Evolutionary conservation across 2,329 filamentous ascomycete genomes (phyloP).

Genomic region (Xylaria sp.): DNA sequence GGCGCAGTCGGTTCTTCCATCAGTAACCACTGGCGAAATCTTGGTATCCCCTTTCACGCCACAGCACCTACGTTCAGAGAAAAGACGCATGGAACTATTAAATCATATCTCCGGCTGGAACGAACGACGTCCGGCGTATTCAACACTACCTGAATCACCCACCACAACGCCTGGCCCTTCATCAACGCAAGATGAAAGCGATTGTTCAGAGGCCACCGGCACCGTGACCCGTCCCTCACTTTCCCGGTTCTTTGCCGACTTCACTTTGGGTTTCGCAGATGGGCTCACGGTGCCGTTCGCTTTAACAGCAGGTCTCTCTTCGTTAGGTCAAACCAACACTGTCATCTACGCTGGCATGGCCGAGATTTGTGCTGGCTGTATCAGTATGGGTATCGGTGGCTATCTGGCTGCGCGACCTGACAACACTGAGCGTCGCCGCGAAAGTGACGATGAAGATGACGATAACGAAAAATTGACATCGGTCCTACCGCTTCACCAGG

Average conservation of each 20-base stretch:
- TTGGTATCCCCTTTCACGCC: not conserved
- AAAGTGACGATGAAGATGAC: constrained; percentile 4
- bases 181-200: not conserved
- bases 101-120: constrained; percentile 16
- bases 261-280: constrained; percentile 78
- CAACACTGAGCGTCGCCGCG: not conserved
- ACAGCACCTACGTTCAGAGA: not conserved
- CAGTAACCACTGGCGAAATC: not conserved
- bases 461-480: constrained; percentile 45
- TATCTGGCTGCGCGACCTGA: constrained; percentile 64
- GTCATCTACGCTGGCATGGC: constrained; percentile 76
- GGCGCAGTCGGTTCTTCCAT: not conserved
- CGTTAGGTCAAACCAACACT: constrained; percentile 67
- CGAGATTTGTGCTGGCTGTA: constrained; percentile 76
- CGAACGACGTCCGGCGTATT: constrained; percentile 26
- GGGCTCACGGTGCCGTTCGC: constrained; percentile 82
- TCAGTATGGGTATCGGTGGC: constrained; percentile 78
- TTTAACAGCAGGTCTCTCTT: constrained; percentile 73
- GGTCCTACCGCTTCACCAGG: not conserved
- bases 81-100: no score
- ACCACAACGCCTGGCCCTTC: not conserved
- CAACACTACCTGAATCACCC: constrained; percentile 26
- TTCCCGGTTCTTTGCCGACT: constrained; percentile 58
- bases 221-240: not conserved
- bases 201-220: not conserved